These are phyloP conservation scores for Colletotrichum nymphaeae DNA, from an alignment of 2,329 filamentous ascomycete species.

Conservation along the genomic window DNA sequence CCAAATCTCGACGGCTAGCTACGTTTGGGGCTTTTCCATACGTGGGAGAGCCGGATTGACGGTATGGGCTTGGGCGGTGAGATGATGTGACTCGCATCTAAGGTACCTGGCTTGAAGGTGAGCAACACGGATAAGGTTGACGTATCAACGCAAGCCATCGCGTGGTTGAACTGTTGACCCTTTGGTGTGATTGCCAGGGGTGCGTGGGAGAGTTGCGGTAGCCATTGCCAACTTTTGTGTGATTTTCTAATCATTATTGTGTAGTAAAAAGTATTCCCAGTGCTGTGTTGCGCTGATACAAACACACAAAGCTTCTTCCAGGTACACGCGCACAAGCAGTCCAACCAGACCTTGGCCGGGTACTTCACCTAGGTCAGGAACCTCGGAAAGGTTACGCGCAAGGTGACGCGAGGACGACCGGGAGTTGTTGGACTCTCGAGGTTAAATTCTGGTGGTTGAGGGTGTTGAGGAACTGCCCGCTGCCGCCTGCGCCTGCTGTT, in stretches of 20 bases:
- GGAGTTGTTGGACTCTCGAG: neutral
- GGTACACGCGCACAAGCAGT: neutral
- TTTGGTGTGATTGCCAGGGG: neutral
- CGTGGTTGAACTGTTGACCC: neutral
- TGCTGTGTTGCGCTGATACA: neutral
- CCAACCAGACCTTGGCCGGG: neutral
- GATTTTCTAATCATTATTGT: neutral
- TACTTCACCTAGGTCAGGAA: neutral
- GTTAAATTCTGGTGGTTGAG: neutral
- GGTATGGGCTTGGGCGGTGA: conserved; percentile 2
- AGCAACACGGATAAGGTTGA: neutral
- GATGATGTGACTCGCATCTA: neutral
- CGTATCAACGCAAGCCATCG: neutral
- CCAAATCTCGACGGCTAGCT: neutral
- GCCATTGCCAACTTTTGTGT: neutral
- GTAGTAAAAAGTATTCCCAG: neutral
- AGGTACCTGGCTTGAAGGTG: neutral
- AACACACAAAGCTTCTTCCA: neutral
- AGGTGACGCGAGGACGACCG: neutral
- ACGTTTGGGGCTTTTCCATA: neutral
- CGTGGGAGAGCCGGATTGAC: neutral
- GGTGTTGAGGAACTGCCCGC: neutral
- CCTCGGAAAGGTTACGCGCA: neutral
- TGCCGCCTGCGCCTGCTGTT: neutral
- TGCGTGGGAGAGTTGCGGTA: neutral